Evolutionary conservation across 768 basidiomycete species (phyloP).

Genomic region (Fomitopsis serialis): DNA sequence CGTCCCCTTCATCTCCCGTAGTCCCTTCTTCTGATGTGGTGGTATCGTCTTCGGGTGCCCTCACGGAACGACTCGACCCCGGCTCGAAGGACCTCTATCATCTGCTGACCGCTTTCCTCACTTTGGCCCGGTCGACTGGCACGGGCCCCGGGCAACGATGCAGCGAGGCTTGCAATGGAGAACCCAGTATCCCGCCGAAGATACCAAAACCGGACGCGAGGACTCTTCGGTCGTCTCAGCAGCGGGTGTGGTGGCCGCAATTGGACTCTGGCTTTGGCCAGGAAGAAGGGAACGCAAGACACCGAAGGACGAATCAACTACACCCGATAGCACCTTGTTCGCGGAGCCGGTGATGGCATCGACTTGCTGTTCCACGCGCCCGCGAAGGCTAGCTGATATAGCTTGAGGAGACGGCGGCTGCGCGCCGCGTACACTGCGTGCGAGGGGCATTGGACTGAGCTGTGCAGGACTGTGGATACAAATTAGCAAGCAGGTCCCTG

Average conservation of each 20-base stretch:
- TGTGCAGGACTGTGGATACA: constrained; percentile 55
- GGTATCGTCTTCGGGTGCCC: constrained; percentile 20
- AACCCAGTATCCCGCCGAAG: constrained; percentile 73
- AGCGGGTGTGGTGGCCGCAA: constrained; percentile 11
- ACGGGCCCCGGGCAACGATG: constrained; percentile 55
- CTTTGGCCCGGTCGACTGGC: constrained; percentile 19
- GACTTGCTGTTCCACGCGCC: constrained; percentile 74
- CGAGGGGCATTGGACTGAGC: constrained; percentile 74
- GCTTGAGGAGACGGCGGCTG: constrained; percentile 39
- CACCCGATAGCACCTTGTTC: constrained; percentile 70
- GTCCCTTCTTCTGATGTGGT: constrained; percentile 25
- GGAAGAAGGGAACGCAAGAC: constrained; percentile 78
- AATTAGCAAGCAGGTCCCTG: not conserved
- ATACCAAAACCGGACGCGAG: constrained; percentile 56
- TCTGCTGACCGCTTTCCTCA: constrained; percentile 44
- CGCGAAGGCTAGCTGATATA: constrained; percentile 53
- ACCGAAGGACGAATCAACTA: constrained; percentile 87
- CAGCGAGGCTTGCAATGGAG: constrained; percentile 74
- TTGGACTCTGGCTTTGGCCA: constrained; percentile 14
- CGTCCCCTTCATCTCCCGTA: constrained; percentile 34
- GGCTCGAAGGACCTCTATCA: constrained; percentile 56
- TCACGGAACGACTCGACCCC: constrained; percentile 37
- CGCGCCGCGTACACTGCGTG: constrained; percentile 43
- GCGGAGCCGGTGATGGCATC: constrained; percentile 81
- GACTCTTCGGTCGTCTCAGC: constrained; percentile 9